phyloP scores from a whole-genome alignment of 495 filamentous ascomycete species.

The Xylaria cubensis region DNA sequence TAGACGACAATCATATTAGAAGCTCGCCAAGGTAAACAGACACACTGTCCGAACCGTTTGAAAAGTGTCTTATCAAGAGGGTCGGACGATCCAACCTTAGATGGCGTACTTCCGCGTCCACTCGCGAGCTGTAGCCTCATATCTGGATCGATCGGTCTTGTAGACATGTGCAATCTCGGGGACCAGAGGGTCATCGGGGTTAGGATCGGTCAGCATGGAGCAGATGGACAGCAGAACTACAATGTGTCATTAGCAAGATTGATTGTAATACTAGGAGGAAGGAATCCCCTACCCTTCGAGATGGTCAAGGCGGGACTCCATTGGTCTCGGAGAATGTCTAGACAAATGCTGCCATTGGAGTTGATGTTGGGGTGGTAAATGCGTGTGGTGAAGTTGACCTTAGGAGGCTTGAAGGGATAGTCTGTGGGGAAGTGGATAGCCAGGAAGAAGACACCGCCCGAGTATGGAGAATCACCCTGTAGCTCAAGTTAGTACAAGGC shows the following conservation, averaged over 20 bases:
- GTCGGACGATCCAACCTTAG: slow-evolving; percentile 44
- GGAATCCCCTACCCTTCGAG: slow-evolving; percentile 80
- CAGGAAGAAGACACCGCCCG: slow-evolving; percentile 97
- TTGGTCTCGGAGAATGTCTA: slow-evolving; percentile 97
- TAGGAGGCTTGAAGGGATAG: slow-evolving; percentile 99
- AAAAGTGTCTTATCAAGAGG: slow-evolving; percentile 15
- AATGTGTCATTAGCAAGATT: slow-evolving; percentile 13
- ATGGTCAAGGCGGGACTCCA: slow-evolving; percentile 99
- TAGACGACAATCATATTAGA: slow-evolving; percentile 9
- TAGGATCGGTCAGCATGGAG: slow-evolving; percentile 99
- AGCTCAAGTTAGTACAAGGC: slow-evolving; percentile 40
- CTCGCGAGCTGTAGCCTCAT: slow-evolving; percentile 95
- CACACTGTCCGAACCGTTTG: not conserved
- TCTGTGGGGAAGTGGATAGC: slow-evolving; percentile 99
- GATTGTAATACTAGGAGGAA: not conserved
- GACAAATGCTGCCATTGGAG: slow-evolving; percentile 98
- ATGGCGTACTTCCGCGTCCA: slow-evolving; percentile 99
- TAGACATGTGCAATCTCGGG: slow-evolving; percentile 99
- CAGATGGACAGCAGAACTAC: slow-evolving; percentile 96
- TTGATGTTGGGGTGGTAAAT: slow-evolving; percentile 99
- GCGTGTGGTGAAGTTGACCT: slow-evolving; percentile 99
- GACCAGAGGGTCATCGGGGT: slow-evolving; percentile 97
- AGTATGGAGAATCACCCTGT: slow-evolving; percentile 93
- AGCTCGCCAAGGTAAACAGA: slow-evolving; percentile 21
- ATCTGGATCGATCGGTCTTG: slow-evolving; percentile 95